phyloP scores from a whole-genome alignment of 2,329 filamentous ascomycete species.

The Xylaria sp. region DNA sequence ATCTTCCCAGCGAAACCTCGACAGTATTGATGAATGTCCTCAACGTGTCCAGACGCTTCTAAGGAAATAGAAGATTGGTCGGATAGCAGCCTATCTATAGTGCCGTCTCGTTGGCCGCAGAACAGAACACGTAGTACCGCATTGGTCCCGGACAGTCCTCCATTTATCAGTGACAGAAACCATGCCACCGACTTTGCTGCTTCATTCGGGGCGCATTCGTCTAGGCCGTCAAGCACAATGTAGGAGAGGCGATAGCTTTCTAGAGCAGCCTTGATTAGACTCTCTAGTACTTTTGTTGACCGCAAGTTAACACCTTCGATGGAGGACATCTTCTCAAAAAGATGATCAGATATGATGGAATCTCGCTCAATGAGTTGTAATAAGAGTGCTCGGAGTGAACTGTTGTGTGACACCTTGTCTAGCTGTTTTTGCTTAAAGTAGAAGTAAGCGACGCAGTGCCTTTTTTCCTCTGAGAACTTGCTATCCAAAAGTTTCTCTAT shows the following conservation, averaged over 20 bases:
- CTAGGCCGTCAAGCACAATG: constrained; percentile 30
- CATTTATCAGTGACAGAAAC: constrained; percentile 24
- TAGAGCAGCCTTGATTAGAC: background rate
- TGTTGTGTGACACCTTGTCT: constrained; percentile 16
- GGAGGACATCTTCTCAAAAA: constrained; percentile 8
- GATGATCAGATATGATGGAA: constrained; percentile 15
- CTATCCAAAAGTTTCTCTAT: constrained; percentile 1
- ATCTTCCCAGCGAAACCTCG: background rate
- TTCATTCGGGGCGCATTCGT: constrained; percentile 23
- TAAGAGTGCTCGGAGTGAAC: constrained; percentile 23
- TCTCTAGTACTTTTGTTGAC: background rate
- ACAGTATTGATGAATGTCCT: constrained; percentile 1
- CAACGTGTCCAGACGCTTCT: background rate
- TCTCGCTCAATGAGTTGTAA: constrained; percentile 21
- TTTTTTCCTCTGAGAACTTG: background rate
- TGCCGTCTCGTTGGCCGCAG: constrained; percentile 28
- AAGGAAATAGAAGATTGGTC: constrained; percentile 20
- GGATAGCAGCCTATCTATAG: constrained; percentile 25
- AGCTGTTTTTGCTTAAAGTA: constrained; percentile 28
- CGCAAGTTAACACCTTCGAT: constrained; percentile 8
- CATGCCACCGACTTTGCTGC: constrained; percentile 7
- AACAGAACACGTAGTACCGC: constrained; percentile 14
- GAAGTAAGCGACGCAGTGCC: constrained; percentile 24
- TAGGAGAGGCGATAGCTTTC: constrained; percentile 16
- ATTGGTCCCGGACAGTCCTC: background rate